Evolutionary conservation across 2,329 filamentous ascomycete genomes (phyloP).

Genomic region (Fusarium sterilihyphosum): DNA sequence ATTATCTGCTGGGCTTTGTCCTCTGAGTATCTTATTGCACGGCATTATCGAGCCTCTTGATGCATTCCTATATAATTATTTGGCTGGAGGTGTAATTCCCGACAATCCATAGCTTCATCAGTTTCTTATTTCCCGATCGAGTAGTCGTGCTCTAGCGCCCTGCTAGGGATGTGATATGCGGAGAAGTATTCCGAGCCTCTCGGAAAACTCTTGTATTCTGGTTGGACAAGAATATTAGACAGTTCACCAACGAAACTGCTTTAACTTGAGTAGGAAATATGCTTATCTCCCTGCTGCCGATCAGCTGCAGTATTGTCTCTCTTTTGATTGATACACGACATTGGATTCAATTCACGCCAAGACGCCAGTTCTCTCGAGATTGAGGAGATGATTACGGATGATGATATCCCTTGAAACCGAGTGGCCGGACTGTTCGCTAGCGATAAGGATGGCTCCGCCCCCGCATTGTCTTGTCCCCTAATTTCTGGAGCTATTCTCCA

Average conservation of each 20-base stretch:
- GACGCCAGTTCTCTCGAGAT: not conserved
- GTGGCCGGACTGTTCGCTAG: not conserved
- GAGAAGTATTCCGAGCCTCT: not conserved
- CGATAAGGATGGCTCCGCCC: not conserved
- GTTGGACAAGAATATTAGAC: not conserved
- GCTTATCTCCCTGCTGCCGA: not conserved
- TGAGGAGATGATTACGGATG: not conserved
- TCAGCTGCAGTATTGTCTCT: too few species aligned
- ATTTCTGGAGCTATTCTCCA: not conserved
- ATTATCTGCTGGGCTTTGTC: not conserved
- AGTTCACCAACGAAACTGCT: not conserved
- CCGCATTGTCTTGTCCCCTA: not conserved
- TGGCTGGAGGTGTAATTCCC: not conserved
- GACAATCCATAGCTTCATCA: not conserved
- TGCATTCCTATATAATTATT: not conserved
- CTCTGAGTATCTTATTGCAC: not conserved
- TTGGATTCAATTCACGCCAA: not conserved
- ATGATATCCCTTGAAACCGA: not conserved
- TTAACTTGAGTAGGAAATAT: not conserved
- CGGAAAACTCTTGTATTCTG: not conserved
- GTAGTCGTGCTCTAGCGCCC: not conserved
- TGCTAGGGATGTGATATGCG: not conserved
- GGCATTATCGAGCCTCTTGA: not conserved
- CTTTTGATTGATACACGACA: not conserved
- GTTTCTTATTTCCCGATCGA: not conserved